Percentiles rank a stretch among this genome's conserved stretches.
Evolutionary conservation across 2,329 filamentous ascomycete genomes (phyloP).

Genomic region (Colletotrichum zoysiae): DNA sequence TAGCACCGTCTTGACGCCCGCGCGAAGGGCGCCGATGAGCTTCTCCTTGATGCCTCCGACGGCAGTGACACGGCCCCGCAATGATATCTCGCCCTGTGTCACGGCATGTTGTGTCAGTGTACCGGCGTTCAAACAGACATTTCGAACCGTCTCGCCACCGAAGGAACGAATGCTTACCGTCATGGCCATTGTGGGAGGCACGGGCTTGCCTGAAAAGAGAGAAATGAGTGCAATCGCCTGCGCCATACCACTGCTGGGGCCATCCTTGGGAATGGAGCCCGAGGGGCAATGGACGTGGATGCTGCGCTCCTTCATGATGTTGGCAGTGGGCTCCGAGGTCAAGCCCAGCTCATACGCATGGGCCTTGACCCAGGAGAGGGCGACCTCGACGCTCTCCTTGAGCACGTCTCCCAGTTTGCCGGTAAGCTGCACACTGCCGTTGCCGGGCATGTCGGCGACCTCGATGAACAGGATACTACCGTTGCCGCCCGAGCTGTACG

Average conservation of each 20-base stretch:
- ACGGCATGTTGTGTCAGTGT: conserved; percentile 37
- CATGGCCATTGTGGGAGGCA: conserved; percentile 95
- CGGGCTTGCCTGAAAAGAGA: conserved; percentile 85
- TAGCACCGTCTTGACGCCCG: conserved; percentile 94
- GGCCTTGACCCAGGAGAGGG: conserved; percentile 95
- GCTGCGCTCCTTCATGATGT: conserved; percentile 95
- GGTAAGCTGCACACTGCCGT: conserved; percentile 91
- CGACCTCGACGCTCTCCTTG: conserved; percentile 97
- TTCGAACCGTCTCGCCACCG: not conserved
- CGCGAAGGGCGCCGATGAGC: conserved; percentile 91
- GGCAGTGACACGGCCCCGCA: conserved; percentile 90
- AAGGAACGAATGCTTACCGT: conserved; percentile 68
- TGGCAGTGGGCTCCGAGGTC: conserved; percentile 82
- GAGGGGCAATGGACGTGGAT: conserved; percentile 97
- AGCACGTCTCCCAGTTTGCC: conserved; percentile 96
- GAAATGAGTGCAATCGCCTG: conserved; percentile 95
- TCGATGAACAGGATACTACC: conserved; percentile 99
- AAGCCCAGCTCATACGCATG: conserved; percentile 93
- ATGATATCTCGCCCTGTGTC: conserved; percentile 74
- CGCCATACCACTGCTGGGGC: conserved; percentile 87
- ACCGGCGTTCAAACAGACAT: not conserved
- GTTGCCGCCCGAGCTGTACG: conserved; percentile 92
- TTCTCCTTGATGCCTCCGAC: conserved; percentile 99
- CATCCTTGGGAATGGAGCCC: conserved; percentile 95
- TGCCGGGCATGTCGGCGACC: conserved; percentile 96